Evolutionary conservation across 169 alveolate species (phyloP).

Genomic region (Theileria parva): DNA sequence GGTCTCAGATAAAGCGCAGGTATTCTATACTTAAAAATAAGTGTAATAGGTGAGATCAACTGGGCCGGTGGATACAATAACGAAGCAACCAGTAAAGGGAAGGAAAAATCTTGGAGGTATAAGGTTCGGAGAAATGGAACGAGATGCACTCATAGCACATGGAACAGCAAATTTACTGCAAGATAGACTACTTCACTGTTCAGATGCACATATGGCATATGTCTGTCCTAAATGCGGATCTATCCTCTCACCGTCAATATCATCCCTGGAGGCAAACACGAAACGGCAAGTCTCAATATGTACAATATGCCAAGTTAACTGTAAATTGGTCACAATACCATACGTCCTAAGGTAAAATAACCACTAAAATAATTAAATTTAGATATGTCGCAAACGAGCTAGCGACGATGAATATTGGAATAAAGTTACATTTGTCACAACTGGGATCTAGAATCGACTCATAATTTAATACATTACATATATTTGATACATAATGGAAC

Average conservation of each 20-base stretch:
- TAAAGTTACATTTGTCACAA: constrained; percentile 60
- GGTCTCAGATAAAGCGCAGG: constrained; percentile 97
- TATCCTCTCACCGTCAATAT: constrained; percentile 86
- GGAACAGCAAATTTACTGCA: constrained; percentile 96
- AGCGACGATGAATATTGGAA: constrained; percentile 66
- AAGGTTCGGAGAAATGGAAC: constrained; percentile 99
- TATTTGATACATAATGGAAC: neutral
- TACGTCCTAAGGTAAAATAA: constrained; percentile 57
- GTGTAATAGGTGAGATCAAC: constrained; percentile 87
- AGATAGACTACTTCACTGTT: constrained; percentile 96
- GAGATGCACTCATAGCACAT: constrained; percentile 98
- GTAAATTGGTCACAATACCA: constrained; percentile 66
- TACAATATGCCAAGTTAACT: constrained; percentile 53
- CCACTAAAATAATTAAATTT: neutral
- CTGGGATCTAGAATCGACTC: constrained; percentile 40
- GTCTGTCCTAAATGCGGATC: constrained; percentile 98
- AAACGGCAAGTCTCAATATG: constrained; percentile 54
- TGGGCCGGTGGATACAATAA: constrained; percentile 97
- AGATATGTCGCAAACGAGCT: constrained; percentile 67
- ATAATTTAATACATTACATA: constrained; percentile 1
- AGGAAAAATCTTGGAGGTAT: constrained; percentile 99
- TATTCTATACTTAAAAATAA: constrained; percentile 76
- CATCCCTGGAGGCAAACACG: constrained; percentile 63
- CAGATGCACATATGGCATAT: constrained; percentile 97
- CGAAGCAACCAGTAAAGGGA: constrained; percentile 99